Percentiles rank a stretch among this genome's conserved stretches.
Conservation (phyloP, 2,329 filamentous ascomycete species). For the Ceratocystiopsis brevicomis region DNA sequence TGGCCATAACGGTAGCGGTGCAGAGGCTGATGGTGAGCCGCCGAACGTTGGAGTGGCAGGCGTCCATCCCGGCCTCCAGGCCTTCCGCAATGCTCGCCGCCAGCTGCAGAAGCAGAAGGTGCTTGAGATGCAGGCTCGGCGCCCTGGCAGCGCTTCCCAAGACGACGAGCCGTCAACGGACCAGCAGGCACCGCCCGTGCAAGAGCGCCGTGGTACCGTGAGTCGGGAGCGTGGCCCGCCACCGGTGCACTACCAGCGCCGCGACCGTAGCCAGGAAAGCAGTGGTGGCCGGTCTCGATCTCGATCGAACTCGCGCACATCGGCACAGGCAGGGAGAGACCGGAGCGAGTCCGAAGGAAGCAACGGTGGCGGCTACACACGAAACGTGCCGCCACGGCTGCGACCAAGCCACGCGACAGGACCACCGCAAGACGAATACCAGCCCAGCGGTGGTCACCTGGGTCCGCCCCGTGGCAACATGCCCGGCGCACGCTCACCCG, state of each 20-base stretch:
- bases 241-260: conserved; percentile 25
- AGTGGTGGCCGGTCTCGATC: conserved; percentile 13
- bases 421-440: too few species aligned
- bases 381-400: conserved; percentile 20
- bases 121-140: conserved; percentile 26
- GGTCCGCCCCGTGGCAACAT: conserved; percentile 4
- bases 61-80: conserved; percentile 31
- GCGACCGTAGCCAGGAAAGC: conserved; percentile 25
- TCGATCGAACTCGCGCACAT: conserved; percentile 12
- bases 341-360: conserved; percentile 38
- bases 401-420: conserved; percentile 14
- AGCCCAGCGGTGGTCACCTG: conserved; percentile 9
- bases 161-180: background rate
- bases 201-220: background rate
- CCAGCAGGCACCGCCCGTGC: background rate
- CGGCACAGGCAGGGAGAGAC: conserved; percentile 25
- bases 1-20: conserved; percentile 4
- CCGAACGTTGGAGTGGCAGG: conserved; percentile 20
- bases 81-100: conserved; percentile 37
- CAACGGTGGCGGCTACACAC: conserved; percentile 20
- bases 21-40: conserved; percentile 4
- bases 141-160: conserved; percentile 11
- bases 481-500: conserved; percentile 21
- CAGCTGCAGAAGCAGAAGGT: conserved; percentile 39
- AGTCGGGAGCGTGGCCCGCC: conserved; percentile 23